These are phyloP conservation scores for Cylindrotheca fusiformis DNA, from an alignment of 108 stramenopile species.

Conservation along the genomic window DNA sequence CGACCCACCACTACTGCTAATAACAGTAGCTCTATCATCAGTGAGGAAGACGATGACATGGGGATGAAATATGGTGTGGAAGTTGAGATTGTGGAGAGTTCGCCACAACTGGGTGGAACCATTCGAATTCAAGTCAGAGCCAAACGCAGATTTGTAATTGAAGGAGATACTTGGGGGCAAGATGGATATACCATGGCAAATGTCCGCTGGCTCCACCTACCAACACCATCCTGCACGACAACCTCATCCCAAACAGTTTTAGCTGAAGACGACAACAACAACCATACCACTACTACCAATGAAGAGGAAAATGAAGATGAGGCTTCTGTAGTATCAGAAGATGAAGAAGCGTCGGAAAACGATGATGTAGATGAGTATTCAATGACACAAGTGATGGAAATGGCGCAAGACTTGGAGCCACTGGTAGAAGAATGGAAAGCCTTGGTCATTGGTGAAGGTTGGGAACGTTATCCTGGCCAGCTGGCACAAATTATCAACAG, in stretches of 20 bases:
- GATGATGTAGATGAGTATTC: neutral
- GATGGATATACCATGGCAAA: conserved; percentile 61
- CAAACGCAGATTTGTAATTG: conserved; percentile 46
- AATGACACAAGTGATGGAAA: neutral
- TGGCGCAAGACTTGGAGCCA: neutral
- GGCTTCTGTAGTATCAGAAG: neutral
- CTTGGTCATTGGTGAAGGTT: neutral
- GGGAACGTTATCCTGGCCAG: neutral
- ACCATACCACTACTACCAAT: neutral
- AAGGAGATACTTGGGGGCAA: conserved; percentile 46
- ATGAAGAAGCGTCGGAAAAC: neutral
- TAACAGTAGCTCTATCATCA: neutral
- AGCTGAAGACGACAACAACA: no score
- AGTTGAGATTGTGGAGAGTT: conserved; percentile 49
- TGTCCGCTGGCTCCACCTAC: conserved; percentile 50
- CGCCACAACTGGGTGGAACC: conserved; percentile 25
- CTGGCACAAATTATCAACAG: neutral
- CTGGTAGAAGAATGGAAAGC: conserved; percentile 2
- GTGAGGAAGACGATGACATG: neutral
- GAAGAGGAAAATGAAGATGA: conserved; percentile 35
- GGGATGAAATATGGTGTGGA: conserved; percentile 45
- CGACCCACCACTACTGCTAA: no score
- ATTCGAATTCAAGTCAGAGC: conserved; percentile 40
- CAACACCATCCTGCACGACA: neutral
- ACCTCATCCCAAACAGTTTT: neutral